Evolutionary conservation across 2,329 filamentous ascomycete genomes (phyloP).

Genomic region (Hypoxylon sp.): DNA sequence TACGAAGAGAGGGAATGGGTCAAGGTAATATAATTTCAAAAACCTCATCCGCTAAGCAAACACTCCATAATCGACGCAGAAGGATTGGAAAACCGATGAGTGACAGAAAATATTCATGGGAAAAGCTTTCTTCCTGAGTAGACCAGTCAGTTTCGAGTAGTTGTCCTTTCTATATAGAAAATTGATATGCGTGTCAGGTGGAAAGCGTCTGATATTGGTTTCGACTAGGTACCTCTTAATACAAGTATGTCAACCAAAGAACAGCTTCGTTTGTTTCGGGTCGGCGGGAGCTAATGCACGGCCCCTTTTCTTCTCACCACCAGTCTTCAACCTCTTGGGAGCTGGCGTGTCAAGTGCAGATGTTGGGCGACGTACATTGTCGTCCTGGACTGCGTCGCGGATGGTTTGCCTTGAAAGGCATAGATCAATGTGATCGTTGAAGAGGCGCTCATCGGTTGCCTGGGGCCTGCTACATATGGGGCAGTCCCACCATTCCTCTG

Average conservation of each 20-base stretch:
- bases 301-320: conserved; percentile 45
- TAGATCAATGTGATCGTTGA: conserved; percentile 93
- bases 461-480: conserved; percentile 88
- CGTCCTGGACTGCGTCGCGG: conserved; percentile 78
- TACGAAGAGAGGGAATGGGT: background rate
- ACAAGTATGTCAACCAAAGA: conserved; percentile 58
- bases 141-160: background rate
- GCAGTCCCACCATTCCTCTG: conserved; percentile 79
- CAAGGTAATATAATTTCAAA: background rate
- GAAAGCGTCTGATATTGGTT: background rate
- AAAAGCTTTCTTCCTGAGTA: background rate
- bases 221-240: no score
- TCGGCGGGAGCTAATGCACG: conserved; percentile 40
- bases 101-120: background rate
- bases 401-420: conserved; percentile 91
- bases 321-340: conserved; percentile 53
- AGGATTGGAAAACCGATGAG: background rate
- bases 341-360: conserved; percentile 52
- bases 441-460: conserved; percentile 75
- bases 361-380: conserved; percentile 47
- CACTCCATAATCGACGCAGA: background rate
- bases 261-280: conserved; percentile 56
- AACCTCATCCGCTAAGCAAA: background rate
- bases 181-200: background rate
- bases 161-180: background rate